These are phyloP conservation scores for Fusarium sp. DNA, from an alignment of 2,329 filamentous ascomycete genomes.

Conservation along the genomic window DNA sequence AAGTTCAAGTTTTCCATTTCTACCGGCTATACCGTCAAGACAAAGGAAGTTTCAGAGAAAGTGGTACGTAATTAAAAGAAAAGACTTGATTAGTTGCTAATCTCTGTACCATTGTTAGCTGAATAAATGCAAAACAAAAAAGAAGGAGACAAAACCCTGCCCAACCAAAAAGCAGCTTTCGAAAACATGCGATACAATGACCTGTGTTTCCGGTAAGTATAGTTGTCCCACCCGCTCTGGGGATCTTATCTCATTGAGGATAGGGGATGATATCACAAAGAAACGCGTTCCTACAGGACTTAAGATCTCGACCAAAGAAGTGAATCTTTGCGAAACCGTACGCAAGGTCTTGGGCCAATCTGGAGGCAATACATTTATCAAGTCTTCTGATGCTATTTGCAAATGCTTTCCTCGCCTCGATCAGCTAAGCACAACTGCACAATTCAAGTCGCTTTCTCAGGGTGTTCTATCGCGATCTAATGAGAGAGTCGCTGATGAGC, in stretches of 20 bases:
- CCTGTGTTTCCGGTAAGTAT: neutral
- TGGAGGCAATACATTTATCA: neutral
- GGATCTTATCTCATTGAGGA: fast-evolving
- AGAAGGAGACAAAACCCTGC: neutral
- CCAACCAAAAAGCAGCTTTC: neutral
- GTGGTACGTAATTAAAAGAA: fast-evolving
- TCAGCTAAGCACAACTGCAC: fast-evolving
- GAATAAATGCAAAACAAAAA: neutral
- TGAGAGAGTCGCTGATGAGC: neutral
- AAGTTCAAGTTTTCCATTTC: neutral
- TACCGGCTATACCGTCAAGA: neutral
- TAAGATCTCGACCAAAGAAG: neutral
- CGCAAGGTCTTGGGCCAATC: neutral
- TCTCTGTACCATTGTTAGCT: fast-evolving
- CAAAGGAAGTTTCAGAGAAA: neutral
- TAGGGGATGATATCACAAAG: neutral
- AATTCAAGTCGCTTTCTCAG: neutral
- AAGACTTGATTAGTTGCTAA: neutral
- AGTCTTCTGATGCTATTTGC: neutral
- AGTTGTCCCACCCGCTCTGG: no score
- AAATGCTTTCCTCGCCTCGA: neutral
- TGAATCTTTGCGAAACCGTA: neutral
- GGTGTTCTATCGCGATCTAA: neutral
- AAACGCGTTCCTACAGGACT: neutral
- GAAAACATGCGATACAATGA: neutral